Conservation (phyloP, 495 filamentous ascomycete genomes). For the Cercophora samala region DNA sequence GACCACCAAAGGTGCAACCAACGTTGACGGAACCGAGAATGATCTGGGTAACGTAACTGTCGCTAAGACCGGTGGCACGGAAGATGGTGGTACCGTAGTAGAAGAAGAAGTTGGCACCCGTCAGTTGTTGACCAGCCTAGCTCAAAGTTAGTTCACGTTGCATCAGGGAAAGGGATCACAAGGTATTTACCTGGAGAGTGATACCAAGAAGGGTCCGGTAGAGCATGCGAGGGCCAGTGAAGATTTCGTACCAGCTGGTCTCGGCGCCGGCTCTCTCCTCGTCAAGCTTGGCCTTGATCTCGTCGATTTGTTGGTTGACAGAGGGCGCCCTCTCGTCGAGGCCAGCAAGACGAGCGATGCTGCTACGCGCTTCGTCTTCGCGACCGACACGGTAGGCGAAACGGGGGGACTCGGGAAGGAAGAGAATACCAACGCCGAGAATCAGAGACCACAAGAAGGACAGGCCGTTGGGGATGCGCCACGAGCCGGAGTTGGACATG, state of each 20-base stretch:
- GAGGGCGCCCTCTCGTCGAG: constrained; percentile 59
- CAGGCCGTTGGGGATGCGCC: constrained; percentile 79
- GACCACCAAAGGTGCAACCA: constrained; percentile 64
- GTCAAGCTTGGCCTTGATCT: constrained; percentile 67
- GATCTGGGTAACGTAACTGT: constrained; percentile 69
- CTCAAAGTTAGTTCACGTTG: background rate
- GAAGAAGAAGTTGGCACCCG: constrained; percentile 78
- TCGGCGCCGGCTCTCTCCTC: constrained; percentile 58
- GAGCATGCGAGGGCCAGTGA: constrained; percentile 69
- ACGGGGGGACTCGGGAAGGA: constrained; percentile 71
- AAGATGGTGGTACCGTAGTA: constrained; percentile 79
- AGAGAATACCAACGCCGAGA: constrained; percentile 65
- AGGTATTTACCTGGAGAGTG: constrained; percentile 49
- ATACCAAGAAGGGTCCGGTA: constrained; percentile 70
- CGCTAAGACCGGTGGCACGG: constrained; percentile 60
- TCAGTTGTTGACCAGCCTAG: constrained; percentile 63
- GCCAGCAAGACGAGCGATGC: constrained; percentile 69
- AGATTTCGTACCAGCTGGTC: constrained; percentile 61
- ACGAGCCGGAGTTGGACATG: constrained; percentile 54
- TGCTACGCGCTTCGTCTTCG: constrained; percentile 61
- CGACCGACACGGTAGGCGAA: constrained; percentile 64
- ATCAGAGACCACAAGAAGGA: constrained; percentile 73
- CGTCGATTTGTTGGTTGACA: constrained; percentile 65
- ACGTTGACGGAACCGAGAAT: constrained; percentile 76
- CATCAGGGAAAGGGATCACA: background rate